These are phyloP conservation scores for Otatea glauca DNA, from an alignment of 176 grass and related monocot species.

Conservation along the genomic window DNA sequence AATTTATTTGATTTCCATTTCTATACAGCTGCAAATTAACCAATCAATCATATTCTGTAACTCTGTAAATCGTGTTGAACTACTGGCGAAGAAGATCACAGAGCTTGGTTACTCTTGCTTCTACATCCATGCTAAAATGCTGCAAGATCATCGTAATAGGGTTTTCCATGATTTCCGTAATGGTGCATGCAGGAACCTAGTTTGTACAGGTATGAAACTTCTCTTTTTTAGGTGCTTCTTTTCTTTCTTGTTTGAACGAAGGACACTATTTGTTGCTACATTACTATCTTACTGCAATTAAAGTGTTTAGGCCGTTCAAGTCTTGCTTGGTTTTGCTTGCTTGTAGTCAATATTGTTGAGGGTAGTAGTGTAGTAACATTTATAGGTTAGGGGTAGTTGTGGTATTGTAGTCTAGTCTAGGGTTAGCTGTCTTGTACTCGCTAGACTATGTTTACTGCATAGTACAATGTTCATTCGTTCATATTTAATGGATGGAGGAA, in stretches of 20 bases:
- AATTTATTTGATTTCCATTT: constrained; percentile 31
- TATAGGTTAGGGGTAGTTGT: too few relatives aligned
- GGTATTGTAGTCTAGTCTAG: too few relatives aligned
- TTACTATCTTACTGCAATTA: neutral
- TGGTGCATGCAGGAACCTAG: constrained; percentile 95
- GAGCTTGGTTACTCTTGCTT: constrained; percentile 96
- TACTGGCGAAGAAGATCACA: constrained; percentile 95
- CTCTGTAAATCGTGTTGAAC: constrained; percentile 93
- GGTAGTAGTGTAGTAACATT: too few relatives aligned
- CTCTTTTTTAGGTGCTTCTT: constrained; percentile 1
- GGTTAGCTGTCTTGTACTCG: too few relatives aligned
- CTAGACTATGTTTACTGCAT: neutral
- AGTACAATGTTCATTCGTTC: neutral
- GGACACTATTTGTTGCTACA: constrained; percentile 11
- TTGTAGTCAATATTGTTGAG: neutral
- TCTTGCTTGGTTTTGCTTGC: neutral
- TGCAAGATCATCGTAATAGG: constrained; percentile 92
- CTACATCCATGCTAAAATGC: constrained; percentile 99
- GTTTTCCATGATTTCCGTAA: constrained; percentile 98
- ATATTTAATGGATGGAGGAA: neutral
- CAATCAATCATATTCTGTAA: constrained; percentile 98
- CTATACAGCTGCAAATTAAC: constrained; percentile 91
- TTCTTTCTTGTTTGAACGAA: neutral
- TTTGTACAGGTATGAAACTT: constrained; percentile 73
- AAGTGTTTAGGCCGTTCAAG: neutral